Percentiles rank a stretch among this genome's conserved stretches.
phyloP scores from a whole-genome alignment of 305 asterid genomes.

The Fraxinus sp. region DNA sequence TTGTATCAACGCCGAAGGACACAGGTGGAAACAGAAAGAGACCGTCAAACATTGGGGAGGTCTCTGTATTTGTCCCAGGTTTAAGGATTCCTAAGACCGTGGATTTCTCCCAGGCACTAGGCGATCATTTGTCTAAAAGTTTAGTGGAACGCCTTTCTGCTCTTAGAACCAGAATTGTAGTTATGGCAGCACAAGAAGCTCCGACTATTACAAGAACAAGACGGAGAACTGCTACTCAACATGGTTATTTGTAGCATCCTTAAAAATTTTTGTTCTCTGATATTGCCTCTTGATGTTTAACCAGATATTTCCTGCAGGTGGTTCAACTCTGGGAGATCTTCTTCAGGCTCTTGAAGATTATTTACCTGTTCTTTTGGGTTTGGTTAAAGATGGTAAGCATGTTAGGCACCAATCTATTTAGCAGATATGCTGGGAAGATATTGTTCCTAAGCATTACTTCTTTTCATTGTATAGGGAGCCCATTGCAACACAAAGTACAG shows the following conservation, averaged over 20 bases:
- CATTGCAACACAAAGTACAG: constrained; percentile 85
- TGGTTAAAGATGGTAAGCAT: constrained; percentile 87
- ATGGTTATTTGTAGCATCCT: constrained; percentile 55
- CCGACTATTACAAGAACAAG: constrained; percentile 90
- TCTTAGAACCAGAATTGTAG: constrained; percentile 91
- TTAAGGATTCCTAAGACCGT: constrained; percentile 84
- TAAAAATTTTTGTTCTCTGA: constrained; percentile 13
- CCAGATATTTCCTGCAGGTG: constrained; percentile 67
- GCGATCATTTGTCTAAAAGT: constrained; percentile 54
- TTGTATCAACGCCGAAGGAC: constrained; percentile 55
- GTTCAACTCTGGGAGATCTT: constrained; percentile 86
- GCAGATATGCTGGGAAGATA: constrained; percentile 19
- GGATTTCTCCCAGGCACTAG: constrained; percentile 66
- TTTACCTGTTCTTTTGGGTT: constrained; percentile 89
- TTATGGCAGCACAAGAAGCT: constrained; percentile 95
- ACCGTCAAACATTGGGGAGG: constrained; percentile 91
- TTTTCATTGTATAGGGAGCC: constrained; percentile 61
- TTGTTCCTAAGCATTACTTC: constrained; percentile 22
- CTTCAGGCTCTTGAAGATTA: constrained; percentile 93
- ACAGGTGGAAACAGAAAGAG: constrained; percentile 75
- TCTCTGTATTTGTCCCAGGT: constrained; percentile 87
- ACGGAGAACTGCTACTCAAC: constrained; percentile 80
- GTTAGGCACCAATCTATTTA: background rate
- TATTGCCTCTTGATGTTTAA: constrained; percentile 38
- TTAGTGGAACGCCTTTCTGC: constrained; percentile 88